These are phyloP conservation scores for Sicyos edulis DNA, from an alignment of 306 rosid species.

Conservation along the genomic window DNA sequence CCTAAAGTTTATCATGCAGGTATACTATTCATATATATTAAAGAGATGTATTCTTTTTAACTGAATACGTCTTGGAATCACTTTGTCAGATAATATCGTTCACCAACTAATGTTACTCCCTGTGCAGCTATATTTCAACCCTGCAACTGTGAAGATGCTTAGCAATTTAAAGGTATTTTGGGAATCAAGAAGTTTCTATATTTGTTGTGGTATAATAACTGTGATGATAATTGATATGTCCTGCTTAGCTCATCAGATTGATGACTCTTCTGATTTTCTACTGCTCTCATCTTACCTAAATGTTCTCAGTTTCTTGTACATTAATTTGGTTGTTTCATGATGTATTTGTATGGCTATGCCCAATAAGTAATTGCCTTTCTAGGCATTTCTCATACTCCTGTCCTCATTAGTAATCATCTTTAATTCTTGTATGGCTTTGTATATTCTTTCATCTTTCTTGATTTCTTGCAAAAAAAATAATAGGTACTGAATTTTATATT, in stretches of 20 bases:
- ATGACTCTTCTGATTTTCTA: neutral
- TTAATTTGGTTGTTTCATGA: neutral
- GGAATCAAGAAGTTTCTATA: neutral
- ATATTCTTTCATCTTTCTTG: neutral
- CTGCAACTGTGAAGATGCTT: conserved; percentile 99
- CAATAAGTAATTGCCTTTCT: neutral
- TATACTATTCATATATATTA: conserved; percentile 21
- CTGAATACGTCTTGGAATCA: neutral
- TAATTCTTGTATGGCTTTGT: no score
- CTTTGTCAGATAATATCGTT: conserved; percentile 3
- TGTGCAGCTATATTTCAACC: conserved; percentile 93
- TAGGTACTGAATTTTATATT: neutral
- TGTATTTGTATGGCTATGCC: neutral
- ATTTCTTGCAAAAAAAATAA: neutral
- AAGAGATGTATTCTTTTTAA: neutral
- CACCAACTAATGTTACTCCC: conserved; percentile 16
- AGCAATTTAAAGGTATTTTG: conserved; percentile 90
- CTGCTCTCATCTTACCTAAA: neutral
- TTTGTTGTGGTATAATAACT: conserved; percentile 10
- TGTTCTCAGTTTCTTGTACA: neutral
- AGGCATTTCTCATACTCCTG: no score
- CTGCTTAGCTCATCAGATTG: conserved; percentile 21
- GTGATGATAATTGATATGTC: conserved; percentile 19
- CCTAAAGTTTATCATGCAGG: conserved; percentile 99
- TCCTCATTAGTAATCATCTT: neutral